Base-by-base conservation (phyloP, 768 basidiomycete species). In the Tylopilus sp. region DNA sequence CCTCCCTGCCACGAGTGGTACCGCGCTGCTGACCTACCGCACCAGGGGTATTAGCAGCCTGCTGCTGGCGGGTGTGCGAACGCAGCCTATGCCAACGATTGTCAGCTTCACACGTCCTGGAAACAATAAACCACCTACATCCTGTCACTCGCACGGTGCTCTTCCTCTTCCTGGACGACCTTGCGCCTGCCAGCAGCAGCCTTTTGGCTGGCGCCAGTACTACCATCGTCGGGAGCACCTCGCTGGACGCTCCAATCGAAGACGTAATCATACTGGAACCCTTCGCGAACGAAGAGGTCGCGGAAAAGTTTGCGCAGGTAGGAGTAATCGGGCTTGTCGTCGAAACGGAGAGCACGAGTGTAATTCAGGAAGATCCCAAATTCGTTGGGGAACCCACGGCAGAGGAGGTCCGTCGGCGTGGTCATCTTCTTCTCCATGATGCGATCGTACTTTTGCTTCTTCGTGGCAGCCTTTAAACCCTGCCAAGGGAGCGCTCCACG, bases 351-450 rank as follows among this genome's bases (percentile, higher is more conserved):
- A 38, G 96, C 95, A 52, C 97, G 92, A 56, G 95, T 96, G 76
- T 98, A 99, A 78, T 98, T 99, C 66, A 99, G 78, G 83, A 98
- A 98, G 63, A 98, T 97, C 37, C 94, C 96, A 60, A 98, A 97
- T 76, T 99, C 97, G 78, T 94, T 95, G 56, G 97, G 96, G 83
- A 97, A 98, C n/a, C 92, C 94, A 61, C 96, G 94, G 78, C 96
- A 98, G 26, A 99, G 85, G 53, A 96, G 79, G 70, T 98, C 94
- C 46, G 92, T 95, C 14, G 94, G 92, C 0, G 94, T 97, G 33
- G 97, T 98, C 94, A 99, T 98, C 85, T 99, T 99, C 85, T 99
- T 99, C 77, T 99, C 97, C 97, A 99, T 99, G 78, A 99, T 99
- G 55, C 97, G 88, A 74, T 98, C 97, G 73, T 98, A 98, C 78